Evolutionary conservation across 176 grass and related monocot species (phyloP).

Genomic region (Cenchrus fungigraminus): DNA sequence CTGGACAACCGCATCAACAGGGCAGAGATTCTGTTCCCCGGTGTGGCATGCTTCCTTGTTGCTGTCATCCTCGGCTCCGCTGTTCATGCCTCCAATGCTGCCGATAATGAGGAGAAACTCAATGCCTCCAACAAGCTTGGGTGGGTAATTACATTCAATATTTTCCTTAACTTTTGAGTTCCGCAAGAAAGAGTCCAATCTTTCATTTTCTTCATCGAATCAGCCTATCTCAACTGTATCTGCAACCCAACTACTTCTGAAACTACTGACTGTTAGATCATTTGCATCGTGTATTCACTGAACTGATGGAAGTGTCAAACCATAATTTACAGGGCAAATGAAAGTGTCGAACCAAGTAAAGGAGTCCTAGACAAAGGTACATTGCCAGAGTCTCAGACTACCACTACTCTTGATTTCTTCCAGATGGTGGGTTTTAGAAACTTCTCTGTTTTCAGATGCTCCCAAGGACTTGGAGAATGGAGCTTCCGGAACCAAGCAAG

Average conservation of each 20-base stretch:
- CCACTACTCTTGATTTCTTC: background rate
- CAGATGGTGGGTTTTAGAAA: conserved; percentile 24
- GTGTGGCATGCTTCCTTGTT: conserved; percentile 75
- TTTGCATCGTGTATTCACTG: background rate
- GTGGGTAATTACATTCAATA: conserved; percentile 4
- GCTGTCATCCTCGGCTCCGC: conserved; percentile 78
- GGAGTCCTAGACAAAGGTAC: conserved; percentile 42
- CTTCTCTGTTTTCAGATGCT: conserved; percentile 38
- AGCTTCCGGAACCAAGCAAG: conserved; percentile 36
- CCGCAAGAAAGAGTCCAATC: no score
- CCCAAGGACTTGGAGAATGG: conserved; percentile 69
- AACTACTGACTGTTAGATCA: background rate
- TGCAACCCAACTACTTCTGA: background rate
- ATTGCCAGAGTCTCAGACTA: background rate
- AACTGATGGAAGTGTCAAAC: background rate
- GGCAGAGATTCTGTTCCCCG: conserved; percentile 80
- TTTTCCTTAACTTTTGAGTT: background rate
- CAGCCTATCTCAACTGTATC: background rate
- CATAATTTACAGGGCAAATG: conserved; percentile 26
- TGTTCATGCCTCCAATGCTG: conserved; percentile 78
- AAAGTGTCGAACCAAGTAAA: conserved; percentile 20
- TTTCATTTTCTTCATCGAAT: background rate
- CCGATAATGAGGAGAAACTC: conserved; percentile 70
- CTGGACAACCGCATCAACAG: conserved; percentile 74
- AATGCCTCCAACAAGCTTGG: conserved; percentile 47